These are phyloP conservation scores for Mycena citricolor DNA, from an alignment of 1,284 basidiomycete genomes.

Conservation along the genomic window DNA sequence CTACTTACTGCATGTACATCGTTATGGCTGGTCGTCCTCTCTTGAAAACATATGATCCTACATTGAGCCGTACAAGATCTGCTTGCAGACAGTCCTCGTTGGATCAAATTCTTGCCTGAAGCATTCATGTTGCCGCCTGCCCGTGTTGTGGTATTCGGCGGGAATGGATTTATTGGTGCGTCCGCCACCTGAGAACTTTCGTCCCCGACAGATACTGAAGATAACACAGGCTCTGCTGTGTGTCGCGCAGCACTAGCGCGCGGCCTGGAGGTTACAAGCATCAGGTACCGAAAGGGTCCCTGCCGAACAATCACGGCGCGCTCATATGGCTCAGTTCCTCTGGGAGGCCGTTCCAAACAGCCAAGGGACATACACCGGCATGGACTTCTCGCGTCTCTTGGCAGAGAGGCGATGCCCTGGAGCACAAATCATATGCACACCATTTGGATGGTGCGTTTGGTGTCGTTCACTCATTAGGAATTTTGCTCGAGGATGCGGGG, in stretches of 20 bases:
- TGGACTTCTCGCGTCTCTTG: constrained; percentile 82
- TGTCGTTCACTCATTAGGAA: constrained; percentile 95
- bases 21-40: too few relatives aligned
- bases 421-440: constrained; percentile 71
- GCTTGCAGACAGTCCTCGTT: too few relatives aligned
- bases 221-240: constrained; percentile 78
- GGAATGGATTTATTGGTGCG: constrained; percentile 91
- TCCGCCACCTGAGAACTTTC: not conserved
- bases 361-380: constrained; percentile 85
- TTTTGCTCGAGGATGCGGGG: constrained; percentile 76
- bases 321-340: constrained; percentile 60
- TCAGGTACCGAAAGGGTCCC: constrained; percentile 59
- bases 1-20: too few relatives aligned
- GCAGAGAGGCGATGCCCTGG: constrained; percentile 77
- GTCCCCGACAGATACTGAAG: not conserved
- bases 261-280: constrained; percentile 86
- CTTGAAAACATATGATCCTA: too few relatives aligned
- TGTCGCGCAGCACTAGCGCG: constrained; percentile 83
- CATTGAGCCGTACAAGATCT: too few relatives aligned
- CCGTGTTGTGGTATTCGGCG: constrained; percentile 91
- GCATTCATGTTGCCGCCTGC: too few relatives aligned
- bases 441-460: constrained; percentile 69
- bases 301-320: not conserved
- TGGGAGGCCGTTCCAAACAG: constrained; percentile 81
- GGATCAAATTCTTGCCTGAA: too few relatives aligned